These are phyloP conservation scores for Eudorina sp. DNA, from an alignment of 139 green algal species.

Conservation along the genomic window DNA sequence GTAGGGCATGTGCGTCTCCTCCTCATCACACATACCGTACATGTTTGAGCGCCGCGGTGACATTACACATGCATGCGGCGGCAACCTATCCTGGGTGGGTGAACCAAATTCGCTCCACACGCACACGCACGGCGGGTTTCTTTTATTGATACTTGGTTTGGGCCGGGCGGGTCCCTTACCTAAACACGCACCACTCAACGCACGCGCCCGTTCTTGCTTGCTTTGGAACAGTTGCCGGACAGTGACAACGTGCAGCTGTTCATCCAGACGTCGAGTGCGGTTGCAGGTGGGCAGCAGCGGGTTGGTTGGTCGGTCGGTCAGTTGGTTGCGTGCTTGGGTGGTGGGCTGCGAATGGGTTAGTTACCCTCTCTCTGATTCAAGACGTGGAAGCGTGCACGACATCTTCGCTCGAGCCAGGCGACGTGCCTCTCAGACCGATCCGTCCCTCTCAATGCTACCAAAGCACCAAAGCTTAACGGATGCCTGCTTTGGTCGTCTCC, in stretches of 20 bases:
- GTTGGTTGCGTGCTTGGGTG: background rate
- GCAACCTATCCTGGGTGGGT: too few relatives aligned
- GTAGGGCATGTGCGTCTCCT: too few relatives aligned
- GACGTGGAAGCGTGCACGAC: background rate
- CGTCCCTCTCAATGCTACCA: background rate
- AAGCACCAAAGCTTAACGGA: background rate
- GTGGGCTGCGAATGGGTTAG: background rate
- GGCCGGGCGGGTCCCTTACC: too few relatives aligned
- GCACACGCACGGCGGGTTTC: too few relatives aligned
- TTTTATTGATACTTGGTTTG: too few relatives aligned
- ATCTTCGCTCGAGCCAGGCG: background rate
- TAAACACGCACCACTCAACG: too few relatives aligned
- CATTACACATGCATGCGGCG: too few relatives aligned
- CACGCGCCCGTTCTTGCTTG: too few relatives aligned
- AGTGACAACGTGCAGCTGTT: conserved; percentile 4
- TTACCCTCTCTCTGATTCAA: background rate
- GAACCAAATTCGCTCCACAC: too few relatives aligned
- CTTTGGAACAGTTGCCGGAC: background rate
- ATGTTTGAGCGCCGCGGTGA: too few relatives aligned
- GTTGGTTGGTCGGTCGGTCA: background rate
- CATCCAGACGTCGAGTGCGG: background rate
- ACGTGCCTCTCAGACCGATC: background rate
- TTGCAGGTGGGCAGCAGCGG: background rate
- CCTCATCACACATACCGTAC: too few relatives aligned
- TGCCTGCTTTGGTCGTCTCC: background rate